Evolutionary conservation across 257 asterid species (phyloP), one percentile per base, ranked within the genome.

Genomic region (Ilex asprella): DNA sequence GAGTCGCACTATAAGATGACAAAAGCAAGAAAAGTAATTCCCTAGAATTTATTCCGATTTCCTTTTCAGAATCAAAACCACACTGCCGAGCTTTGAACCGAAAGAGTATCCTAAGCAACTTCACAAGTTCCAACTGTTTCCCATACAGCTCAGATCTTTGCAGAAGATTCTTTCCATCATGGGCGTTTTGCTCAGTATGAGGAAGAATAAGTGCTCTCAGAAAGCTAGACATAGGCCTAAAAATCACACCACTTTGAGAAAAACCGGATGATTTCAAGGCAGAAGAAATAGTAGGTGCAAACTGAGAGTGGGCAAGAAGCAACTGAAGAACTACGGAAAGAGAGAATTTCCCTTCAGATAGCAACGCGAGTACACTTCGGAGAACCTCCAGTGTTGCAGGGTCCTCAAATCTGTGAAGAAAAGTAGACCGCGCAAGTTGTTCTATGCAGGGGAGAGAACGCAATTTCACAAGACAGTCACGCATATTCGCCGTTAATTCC

Each of bases 351-450:
- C 87, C 92, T 15, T 74, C 66, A 61, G 87, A 78, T 63, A 86
- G 74, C 31, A 73, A 71, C 52, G 79, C 56, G 61, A 91, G 85
- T 66, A 86, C 66, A 65, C 63, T 73, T 73, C 81, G 82, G 62
- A 91, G 86, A 75, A 74, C 81, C 84, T 73, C 75, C 81, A 88
- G 46, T 30, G 95, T 84, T 55, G 49, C 67, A 62, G 82, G 78
- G 73, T 91, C 98, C 65, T 78, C 86, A 79, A 91, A 88, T 79
- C 96, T 88, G 73, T 88, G 78, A 64, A 67, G 82, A 73, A 91
- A 84, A 75, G 85, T 78, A 27, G 81, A 72, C 72, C 76, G 81
- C 16, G 75, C 87, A 72, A 91, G 85, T 62, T 80, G 76, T 58
- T 81, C 88, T 49, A 88, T 59, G 58, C 81, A 84, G 65, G 85